These are phyloP conservation scores for Angomonas ambiguus DNA, from an alignment of 208 protist genomes.

Conservation along the genomic window DNA sequence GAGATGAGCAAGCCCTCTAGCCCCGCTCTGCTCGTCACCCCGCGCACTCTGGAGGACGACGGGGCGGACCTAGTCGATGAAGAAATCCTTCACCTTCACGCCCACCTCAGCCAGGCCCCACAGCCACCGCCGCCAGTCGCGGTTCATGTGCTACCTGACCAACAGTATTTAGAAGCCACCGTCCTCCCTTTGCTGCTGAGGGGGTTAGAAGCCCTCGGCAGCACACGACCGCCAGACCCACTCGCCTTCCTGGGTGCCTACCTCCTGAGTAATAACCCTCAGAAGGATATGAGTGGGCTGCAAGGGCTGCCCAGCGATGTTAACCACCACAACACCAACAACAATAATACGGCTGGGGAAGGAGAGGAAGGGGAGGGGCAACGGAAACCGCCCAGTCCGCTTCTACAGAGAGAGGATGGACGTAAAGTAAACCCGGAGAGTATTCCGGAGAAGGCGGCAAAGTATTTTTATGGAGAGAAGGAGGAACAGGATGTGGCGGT, in stretches of 20 bases:
- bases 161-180: conserved; percentile 73
- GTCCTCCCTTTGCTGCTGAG: conserved; percentile 74
- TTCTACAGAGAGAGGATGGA: background rate
- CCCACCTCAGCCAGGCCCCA: background rate
- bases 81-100: conserved; percentile 5
- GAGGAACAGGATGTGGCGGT: background rate
- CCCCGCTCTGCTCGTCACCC: background rate
- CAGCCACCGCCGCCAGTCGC: conserved; percentile 25
- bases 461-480: background rate
- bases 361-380: background rate
- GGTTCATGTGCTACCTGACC: conserved; percentile 64
- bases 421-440: background rate
- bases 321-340: background rate
- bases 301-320: too few species aligned
- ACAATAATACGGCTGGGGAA: background rate
- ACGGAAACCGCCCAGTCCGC: background rate
- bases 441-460: background rate
- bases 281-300: conserved; percentile 23
- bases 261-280: conserved; percentile 81
- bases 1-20: background rate
- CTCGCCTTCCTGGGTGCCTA: conserved; percentile 82
- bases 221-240: conserved; percentile 59
- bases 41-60: background rate
- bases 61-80: conserved; percentile 8
- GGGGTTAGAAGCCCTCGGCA: conserved; percentile 68